Base-by-base conservation (phyloP, 768 basidiomycete species). In the Boletus sp. region DNA sequence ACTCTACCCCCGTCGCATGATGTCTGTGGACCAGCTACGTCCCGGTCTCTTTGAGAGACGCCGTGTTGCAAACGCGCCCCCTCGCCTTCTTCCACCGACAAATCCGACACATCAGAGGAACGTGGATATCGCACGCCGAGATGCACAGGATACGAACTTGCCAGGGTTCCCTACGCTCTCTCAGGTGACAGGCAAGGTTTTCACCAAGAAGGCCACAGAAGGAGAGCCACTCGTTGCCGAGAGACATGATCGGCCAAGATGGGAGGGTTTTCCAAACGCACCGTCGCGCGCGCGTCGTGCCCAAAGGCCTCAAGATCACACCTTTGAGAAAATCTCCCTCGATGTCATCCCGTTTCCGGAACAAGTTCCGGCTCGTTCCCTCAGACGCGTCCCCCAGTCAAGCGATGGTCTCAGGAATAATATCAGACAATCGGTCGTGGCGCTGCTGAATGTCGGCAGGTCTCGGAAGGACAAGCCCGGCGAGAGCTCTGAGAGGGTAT, bases 131-230 rank as follows among this genome's bases (percentile, higher is more conserved):
- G 4, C 17, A 6, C 36, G 7, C 29, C 20, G 29, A 51, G 33
- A 51, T 45, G 17, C 35, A 33, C 36, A 17, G 9, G 54, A 59
- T 12, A 36, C 6, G 29, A 47, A 47, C 6, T n/a, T 37, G 17
- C 40, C 37, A 29, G 55, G 59, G 3, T 55, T 49, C 10, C 68
- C 61, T 28, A 58, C 68, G 8, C 57, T 63, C n/a, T 58, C 64
- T 14, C 61, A 68, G 47, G 57, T 62, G n/a, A 53, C 66, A 1
- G 58, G 50, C 5, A 54, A 52, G 5, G 48, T 64, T 15, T 39
- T 64, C 10, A 33, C 45, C 7, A 58, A 47, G 18, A 61, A 50
- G 20, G 45, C 44, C 8, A 8, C 17, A 0, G 57, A 37, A 36
- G 59, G 63, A 17, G 50, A 40, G 37, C 8, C 44, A 0, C 51